Evolutionary conservation across 257 asterid species (phyloP).

Genomic region (Petunia axillaris): DNA sequence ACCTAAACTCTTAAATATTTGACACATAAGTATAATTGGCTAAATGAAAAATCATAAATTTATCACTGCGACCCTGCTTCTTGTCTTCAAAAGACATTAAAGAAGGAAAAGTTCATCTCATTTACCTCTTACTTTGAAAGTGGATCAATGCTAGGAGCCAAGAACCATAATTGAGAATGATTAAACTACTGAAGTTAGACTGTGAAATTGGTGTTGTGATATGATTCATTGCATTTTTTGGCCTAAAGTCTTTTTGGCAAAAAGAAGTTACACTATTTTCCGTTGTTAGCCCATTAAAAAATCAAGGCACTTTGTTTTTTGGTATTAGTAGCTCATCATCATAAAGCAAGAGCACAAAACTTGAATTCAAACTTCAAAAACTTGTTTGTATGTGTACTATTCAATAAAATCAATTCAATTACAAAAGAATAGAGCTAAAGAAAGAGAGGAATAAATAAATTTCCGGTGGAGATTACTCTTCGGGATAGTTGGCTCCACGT

Average conservation of each 20-base stretch:
- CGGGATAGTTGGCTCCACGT: conserved; percentile 14
- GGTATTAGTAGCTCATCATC: conserved; percentile 7
- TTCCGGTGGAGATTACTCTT: not conserved
- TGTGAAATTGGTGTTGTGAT: conserved; percentile 21
- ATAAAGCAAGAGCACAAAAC: conserved; percentile 25
- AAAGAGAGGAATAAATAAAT: not conserved
- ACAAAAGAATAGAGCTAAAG: not conserved
- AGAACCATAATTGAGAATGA: not conserved
- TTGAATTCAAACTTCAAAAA: not conserved
- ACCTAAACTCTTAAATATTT: not conserved
- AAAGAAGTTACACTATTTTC: conserved; percentile 32
- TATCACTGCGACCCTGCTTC: too few species aligned
- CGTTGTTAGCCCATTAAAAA: conserved; percentile 31
- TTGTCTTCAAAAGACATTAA: too few species aligned
- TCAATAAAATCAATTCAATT: not conserved
- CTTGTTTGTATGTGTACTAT: not conserved
- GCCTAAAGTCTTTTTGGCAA: conserved; percentile 27
- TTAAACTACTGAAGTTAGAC: conserved; percentile 32
- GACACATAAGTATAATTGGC: not conserved
- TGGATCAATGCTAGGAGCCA: not conserved
- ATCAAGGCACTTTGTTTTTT: conserved; percentile 28
- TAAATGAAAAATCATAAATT: not conserved
- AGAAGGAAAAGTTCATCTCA: too few species aligned
- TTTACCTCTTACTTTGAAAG: too few species aligned
- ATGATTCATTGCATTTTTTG: conserved; percentile 28